Conservation (phyloP, 1,284 basidiomycete species). For the Phenoliferia sp. region DNA sequence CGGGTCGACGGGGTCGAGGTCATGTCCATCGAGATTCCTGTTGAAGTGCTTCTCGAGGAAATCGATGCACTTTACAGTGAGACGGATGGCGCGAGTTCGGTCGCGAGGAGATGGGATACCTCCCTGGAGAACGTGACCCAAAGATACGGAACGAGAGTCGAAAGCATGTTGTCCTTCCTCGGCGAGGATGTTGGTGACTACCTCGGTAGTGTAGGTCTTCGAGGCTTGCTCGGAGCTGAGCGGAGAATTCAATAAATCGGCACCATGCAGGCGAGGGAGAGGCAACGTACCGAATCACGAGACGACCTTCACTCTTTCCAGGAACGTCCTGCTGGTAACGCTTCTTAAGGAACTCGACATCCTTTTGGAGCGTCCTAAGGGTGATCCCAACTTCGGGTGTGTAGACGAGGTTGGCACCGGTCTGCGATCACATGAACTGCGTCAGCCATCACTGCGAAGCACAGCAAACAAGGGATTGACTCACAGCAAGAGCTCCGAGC, state of each 20-base stretch:
- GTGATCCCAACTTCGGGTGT: slow-evolving; percentile 87
- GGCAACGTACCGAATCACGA: slow-evolving; percentile 70
- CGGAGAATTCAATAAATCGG: too few relatives aligned
- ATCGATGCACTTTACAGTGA: slow-evolving; percentile 86
- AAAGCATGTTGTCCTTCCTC: slow-evolving; percentile 90
- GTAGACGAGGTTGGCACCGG: slow-evolving; percentile 87
- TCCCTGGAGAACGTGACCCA: slow-evolving; percentile 95
- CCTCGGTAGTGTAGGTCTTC: slow-evolving; percentile 81
- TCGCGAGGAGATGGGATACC: slow-evolving; percentile 91
- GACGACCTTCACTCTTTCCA: slow-evolving; percentile 85
- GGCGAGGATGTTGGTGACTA: slow-evolving; percentile 88
- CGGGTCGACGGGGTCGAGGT: slow-evolving; percentile 44
- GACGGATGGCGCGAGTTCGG: slow-evolving; percentile 80
- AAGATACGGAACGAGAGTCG: slow-evolving; percentile 85
- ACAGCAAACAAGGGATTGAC: slow-evolving; percentile 42
- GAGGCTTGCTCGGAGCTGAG: slow-evolving; percentile 85
- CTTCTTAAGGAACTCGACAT: slow-evolving; percentile 84
- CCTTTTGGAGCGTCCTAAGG: slow-evolving; percentile 71
- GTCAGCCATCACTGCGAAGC: too few relatives aligned
- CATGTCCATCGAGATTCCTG: slow-evolving; percentile 16
- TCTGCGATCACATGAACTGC: slow-evolving; percentile 48
- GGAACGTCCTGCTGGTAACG: slow-evolving; percentile 80
- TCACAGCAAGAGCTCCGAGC: slow-evolving; percentile 86
- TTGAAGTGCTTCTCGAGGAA: slow-evolving; percentile 79
- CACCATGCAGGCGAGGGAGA: background rate